Evolutionary conservation across 192 early-diverging fungal genomes (phyloP), one percentile per base, ranked within the genome.

Genomic region (Gryganskiella cystojenkinii): DNA sequence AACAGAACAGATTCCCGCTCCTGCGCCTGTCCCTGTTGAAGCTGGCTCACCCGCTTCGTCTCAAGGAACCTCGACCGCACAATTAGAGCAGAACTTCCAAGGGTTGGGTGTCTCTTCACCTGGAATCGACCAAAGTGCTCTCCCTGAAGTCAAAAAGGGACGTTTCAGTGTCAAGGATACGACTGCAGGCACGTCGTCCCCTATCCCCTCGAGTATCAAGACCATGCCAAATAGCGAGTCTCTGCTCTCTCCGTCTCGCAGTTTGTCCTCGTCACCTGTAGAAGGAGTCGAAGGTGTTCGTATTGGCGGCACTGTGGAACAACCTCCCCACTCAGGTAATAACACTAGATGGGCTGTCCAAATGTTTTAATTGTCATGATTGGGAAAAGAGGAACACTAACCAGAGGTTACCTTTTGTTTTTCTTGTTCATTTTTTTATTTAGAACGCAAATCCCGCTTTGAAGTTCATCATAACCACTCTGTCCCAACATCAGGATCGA

Each of bases 141-240:
- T 47, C 20, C 72, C 57, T 47, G 67, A 87, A 79, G 83, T 91
- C 10, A 86, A 80, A 59, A 93, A 92, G 49, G 92, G 92, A 17
- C 71, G 92, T 49, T 93, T 93, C 56, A 88, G 88, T 74, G 89
- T 93, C 44, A 85, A 67, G 19, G 83, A 83, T 33, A 82, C 56
- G 17, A 47, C 53, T 13, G 20, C 30, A 37, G 30, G n/a, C 19
- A 62, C 59, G 40, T 43, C 54, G 49, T 68, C 74, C 1, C 52
- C 49, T 58, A 49, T 59, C 54, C 68, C 53, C n/a, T 31, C 43
- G 40, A 61, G 56, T 8, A 61, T 46, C 49, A 76, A 53, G 37
- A 64, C 61, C 10, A 50, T 55, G 55, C 25, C 45, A 3, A 28
- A 71, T 10, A 51, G 35, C 49, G 74, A 80, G 37, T 45, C 17